phyloP scores from a whole-genome alignment of 1,284 basidiomycete genomes.

The Ustilago sp. region DNA sequence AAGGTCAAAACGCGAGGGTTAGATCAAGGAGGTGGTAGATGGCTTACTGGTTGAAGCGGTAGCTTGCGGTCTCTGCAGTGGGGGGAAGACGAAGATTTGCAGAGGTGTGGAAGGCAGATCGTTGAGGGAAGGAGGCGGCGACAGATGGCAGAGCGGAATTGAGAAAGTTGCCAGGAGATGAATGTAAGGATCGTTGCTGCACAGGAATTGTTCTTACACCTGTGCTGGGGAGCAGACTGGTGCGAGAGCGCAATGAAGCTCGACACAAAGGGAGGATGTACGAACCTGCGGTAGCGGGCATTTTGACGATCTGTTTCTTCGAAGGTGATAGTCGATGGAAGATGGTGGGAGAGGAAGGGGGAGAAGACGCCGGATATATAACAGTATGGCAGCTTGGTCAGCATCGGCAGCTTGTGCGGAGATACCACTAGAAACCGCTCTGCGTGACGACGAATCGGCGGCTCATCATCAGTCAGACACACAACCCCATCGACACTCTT shows the following conservation, averaged over 20 bases:
- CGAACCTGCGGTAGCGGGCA: constrained; percentile 58
- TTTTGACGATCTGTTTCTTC: constrained; percentile 22
- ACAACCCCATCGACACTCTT: neutral
- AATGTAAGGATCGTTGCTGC: constrained; percentile 13
- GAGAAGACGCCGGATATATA: neutral
- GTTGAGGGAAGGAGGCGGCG: neutral
- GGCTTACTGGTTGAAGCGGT: constrained; percentile 64
- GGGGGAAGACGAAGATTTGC: constrained; percentile 12
- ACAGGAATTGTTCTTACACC: neutral
- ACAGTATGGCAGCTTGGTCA: neutral
- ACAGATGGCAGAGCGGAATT: constrained; percentile 2
- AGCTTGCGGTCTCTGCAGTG: constrained; percentile 61
- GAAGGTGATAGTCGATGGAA: neutral
- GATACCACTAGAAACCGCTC: constrained; percentile 2
- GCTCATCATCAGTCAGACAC: constrained; percentile 11
- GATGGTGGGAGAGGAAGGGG: constrained; percentile 1
- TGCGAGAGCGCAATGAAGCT: neutral
- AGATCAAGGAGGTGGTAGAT: neutral
- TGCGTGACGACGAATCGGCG: constrained; percentile 1
- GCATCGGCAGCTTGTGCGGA: constrained; percentile 2
- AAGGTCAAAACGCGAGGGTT: neutral
- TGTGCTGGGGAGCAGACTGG: neutral
- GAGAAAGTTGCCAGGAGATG: constrained; percentile 7
- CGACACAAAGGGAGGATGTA: constrained; percentile 18
- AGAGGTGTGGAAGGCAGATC: neutral